Evolutionary conservation across 495 filamentous ascomycete species (phyloP), one percentile per base, ranked within the genome.

Genomic region (Trichoderma orchidacearum): DNA sequence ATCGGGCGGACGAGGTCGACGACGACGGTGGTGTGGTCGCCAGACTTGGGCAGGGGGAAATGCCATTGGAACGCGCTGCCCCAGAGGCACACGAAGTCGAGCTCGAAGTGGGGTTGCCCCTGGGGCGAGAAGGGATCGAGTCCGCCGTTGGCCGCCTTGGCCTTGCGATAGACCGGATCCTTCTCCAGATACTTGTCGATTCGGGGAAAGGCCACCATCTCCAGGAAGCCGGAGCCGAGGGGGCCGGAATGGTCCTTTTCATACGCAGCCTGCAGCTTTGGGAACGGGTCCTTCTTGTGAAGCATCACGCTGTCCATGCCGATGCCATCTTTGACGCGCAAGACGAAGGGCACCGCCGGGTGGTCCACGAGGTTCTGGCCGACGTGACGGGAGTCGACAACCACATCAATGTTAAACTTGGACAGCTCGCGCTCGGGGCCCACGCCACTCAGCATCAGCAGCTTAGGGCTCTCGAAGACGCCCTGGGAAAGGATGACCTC

Each of bases 1-100:
- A 80, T 57, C 3, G 81, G 79, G 0, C 80, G 76, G 9, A 84
- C 66, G 30, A 84, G 68, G 58, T 84, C 79, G 5, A 84, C 80
- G 56, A 85, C 78, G 11, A 83, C 75, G 2, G 79, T 83, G 53
- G 83, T 29, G 62, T 72, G 68, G 59, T 70, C 72, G 1, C 80
- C 80, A 28, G 66, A 36, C 0, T 66, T 58, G 1, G 81, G 80
- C 0, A 70, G 61, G 0, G 78, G 79, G 62, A 75, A 77, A 63
- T 85, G 81, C 80, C 79, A 83, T 61, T 83, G 82, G 75, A 83
- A 85, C 5, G 81, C 79, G 56, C 71, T 73, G 53, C 72, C 68
- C 66, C 82, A 84, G 70, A 82, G 75, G 52, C 73, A 70, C 53
- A 83, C 76, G 57, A 85, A 85, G 62, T 83, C 80, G 56, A 85